Evolutionary conservation across 176 grass and related monocot genomes (phyloP), one percentile per base, ranked within the genome.

Genomic region (Phyllostachys edulis): DNA sequence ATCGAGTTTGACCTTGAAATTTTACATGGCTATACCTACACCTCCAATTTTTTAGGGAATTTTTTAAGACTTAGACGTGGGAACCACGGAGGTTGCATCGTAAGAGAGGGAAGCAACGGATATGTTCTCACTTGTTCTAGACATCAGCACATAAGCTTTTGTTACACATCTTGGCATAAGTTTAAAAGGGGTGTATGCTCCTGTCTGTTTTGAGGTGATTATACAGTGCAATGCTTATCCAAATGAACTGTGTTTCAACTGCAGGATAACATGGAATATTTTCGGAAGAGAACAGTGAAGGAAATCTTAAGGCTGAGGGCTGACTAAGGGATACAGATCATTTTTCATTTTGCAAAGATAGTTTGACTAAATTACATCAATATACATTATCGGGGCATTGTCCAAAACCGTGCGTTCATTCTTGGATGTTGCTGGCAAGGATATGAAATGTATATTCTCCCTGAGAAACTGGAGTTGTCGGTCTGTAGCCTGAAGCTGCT

Each of bases 251-350:
- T 57, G 76, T 44, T 41, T 56, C 13, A n/a, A 89, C 87, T 79
- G 69, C 80, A 96, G 96, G 84, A 88, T 67, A 5, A 99, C 74
- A 96, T 99, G 96, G 77, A 86, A 84, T 99, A 99, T 75, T 96
- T 99, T 63, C 85, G 96, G 46, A 91, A 27, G 82, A 93, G 90
- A 75, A 96, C 93, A 67, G 88, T 18, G 7, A 96, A 91, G 69
- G 96, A 96, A 75, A 94, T 99, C 40, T 81, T 92, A 47, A 90
- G 78, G 47, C 80, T 94, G 77, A 89, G 80, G 87, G 90, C 88
- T 67, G 96, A 96, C 37, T 94, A 75, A 94, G 57, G 27, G 21
- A 51, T 40, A 21, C 12, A 15, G 2, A 37, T 76, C 13, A 34
- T 1, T 71, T n/a, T 75, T 39, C 37, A 59, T 46, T 61, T 82